These are phyloP conservation scores for Aureobasidium mangrovei DNA, from an alignment of 2,329 filamentous ascomycete genomes.

Conservation along the genomic window DNA sequence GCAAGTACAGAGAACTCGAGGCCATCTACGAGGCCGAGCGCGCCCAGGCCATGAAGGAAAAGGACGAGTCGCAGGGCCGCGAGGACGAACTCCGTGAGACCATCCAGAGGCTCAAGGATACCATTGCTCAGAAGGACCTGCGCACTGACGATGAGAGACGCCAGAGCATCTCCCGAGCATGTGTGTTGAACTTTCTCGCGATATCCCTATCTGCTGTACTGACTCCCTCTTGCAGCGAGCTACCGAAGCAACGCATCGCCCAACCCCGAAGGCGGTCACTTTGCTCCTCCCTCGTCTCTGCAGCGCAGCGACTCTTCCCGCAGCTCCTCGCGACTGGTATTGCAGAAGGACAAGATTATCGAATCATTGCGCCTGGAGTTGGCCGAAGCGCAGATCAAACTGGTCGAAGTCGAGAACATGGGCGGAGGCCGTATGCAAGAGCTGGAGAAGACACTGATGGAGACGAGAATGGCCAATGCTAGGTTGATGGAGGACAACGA, in stretches of 20 bases:
- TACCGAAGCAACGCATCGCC: slow-evolving; percentile 46
- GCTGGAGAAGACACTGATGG: slow-evolving; percentile 82
- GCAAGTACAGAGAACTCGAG: slow-evolving; percentile 85
- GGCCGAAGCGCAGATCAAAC: slow-evolving; percentile 89
- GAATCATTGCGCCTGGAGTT: slow-evolving; percentile 86
- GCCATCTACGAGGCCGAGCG: slow-evolving; percentile 86
- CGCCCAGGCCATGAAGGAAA: slow-evolving; percentile 78
- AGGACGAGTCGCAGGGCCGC: slow-evolving; percentile 73
- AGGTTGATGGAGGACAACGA: slow-evolving; percentile 97
- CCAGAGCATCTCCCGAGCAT: slow-evolving; percentile 38
- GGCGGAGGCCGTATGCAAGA: slow-evolving; percentile 81
- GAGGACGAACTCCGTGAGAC: slow-evolving; percentile 87
- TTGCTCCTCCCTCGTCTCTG: slow-evolving; percentile 76
- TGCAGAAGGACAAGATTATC: slow-evolving; percentile 95
- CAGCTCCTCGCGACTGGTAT: slow-evolving; percentile 70
- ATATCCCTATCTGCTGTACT: slow-evolving; percentile 14
- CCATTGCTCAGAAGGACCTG: slow-evolving; percentile 64
- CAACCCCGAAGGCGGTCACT: slow-evolving; percentile 65
- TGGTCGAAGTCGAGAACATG: slow-evolving; percentile 88
- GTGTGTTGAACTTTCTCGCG: slow-evolving; percentile 11
- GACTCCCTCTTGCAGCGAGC: slow-evolving; percentile 27
- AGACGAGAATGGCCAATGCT: slow-evolving; percentile 91
- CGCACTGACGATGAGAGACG: slow-evolving; percentile 43
- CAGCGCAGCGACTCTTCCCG: slow-evolving; percentile 73
- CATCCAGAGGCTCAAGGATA: slow-evolving; percentile 87